Evolutionary conservation across 257 asterid species (phyloP).

Genomic region (Orobanche coerulescens): DNA sequence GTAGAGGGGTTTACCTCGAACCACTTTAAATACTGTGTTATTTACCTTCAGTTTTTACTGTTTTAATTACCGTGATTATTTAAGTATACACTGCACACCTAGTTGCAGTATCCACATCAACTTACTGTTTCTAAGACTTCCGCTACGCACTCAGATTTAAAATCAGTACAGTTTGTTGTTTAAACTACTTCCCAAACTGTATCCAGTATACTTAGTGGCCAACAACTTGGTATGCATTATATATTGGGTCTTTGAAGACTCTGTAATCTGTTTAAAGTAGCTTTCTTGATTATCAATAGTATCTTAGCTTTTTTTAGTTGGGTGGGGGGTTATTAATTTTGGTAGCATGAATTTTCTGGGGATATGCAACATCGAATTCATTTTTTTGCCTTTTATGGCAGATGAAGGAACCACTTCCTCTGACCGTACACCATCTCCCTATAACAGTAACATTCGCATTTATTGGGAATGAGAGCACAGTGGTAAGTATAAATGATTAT

Average conservation of each 20-base stretch:
- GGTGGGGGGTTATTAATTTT: slow-evolving; percentile 5
- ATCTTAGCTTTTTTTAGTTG: not conserved
- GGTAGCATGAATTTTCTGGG: not conserved
- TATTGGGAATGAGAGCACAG: slow-evolving; percentile 60
- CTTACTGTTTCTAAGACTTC: no score
- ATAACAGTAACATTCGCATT: slow-evolving; percentile 86
- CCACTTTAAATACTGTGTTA: no score
- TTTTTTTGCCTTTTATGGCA: slow-evolving; percentile 34
- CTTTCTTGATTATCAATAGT: slow-evolving; percentile 9
- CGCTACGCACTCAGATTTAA: no score
- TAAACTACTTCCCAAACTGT: no score
- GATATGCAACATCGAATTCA: slow-evolving; percentile 11
- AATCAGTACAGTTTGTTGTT: no score
- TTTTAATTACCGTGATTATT: no score
- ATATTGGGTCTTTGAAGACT: not conserved
- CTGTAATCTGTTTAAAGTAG: not conserved
- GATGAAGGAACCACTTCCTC: slow-evolving; percentile 89
- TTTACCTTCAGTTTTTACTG: no score
- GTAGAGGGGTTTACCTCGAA: no score
- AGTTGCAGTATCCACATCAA: no score
- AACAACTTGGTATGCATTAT: slow-evolving; percentile 13
- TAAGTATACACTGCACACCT: no score
- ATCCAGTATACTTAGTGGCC: no score
- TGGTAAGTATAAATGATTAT: slow-evolving; percentile 39
- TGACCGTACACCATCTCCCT: slow-evolving; percentile 93